phyloP scores from a whole-genome alignment of 768 basidiomycete species.

The Ramaria sp. region DNA sequence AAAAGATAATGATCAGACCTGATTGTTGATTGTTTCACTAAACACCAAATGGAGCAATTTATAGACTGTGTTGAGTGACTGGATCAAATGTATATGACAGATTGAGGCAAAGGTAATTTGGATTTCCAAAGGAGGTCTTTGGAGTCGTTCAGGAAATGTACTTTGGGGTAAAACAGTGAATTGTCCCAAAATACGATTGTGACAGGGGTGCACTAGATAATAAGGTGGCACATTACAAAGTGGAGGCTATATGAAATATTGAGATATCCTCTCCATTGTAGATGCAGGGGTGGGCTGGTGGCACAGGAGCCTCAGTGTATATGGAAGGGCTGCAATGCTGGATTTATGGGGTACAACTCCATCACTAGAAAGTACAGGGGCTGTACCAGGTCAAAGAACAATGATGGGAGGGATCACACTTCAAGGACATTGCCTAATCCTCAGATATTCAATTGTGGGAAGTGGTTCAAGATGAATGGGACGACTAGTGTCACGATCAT shows the following conservation, averaged over 20 bases:
- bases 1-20: too few species aligned
- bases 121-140: background rate
- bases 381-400: slow-evolving; percentile 17
- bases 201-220: slow-evolving; percentile 1
- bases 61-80: too few species aligned
- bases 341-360: slow-evolving; percentile 9
- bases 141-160: background rate
- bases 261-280: background rate
- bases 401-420: slow-evolving; percentile 16
- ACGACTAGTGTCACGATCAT: too few species aligned
- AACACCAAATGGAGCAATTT: too few species aligned
- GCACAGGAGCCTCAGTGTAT: slow-evolving; percentile 21
- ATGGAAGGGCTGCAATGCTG: slow-evolving; percentile 20
- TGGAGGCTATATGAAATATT: slow-evolving; percentile 2
- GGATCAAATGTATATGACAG: too few species aligned
- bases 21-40: too few species aligned
- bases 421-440: slow-evolving; percentile 11
- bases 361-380: slow-evolving; percentile 5
- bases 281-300: background rate
- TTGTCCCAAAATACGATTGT: too few species aligned
- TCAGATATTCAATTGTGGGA: slow-evolving; percentile 20
- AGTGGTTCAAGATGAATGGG: slow-evolving; percentile 25
- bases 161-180: background rate
- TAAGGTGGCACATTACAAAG: background rate
- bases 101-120: too few species aligned